These are phyloP conservation scores for Sarcocystis neurona DNA, from an alignment of 169 alveolate species.

Conservation along the genomic window DNA sequence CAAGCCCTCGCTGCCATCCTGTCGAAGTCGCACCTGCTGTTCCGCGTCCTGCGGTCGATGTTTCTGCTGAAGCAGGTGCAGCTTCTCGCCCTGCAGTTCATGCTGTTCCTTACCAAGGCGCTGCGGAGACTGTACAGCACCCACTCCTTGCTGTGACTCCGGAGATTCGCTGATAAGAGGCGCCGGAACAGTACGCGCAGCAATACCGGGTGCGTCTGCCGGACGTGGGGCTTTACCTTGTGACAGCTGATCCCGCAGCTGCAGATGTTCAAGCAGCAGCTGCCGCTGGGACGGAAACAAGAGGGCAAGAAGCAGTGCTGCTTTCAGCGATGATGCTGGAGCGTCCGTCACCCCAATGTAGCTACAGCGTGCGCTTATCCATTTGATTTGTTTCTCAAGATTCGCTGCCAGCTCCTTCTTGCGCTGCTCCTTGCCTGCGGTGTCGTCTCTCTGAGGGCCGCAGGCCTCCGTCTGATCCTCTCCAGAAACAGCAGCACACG, in stretches of 20 bases:
- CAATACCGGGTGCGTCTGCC: not conserved
- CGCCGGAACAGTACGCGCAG: not conserved
- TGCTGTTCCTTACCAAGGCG: not conserved
- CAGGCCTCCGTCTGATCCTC: too few species aligned
- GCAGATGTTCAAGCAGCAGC: not conserved
- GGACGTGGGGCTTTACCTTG: not conserved
- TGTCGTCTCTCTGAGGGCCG: too few species aligned
- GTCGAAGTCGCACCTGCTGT: not conserved
- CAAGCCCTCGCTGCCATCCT: not conserved
- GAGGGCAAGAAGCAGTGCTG: not conserved
- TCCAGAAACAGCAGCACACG: too few species aligned
- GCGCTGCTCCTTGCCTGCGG: too few species aligned
- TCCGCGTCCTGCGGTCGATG: not conserved
- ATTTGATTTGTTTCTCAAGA: too few species aligned
- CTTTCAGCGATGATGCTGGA: not conserved
- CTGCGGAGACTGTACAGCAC: not conserved
- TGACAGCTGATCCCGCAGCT: not conserved
- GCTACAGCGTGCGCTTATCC: too few species aligned
- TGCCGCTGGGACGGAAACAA: slow-evolving; percentile 2
- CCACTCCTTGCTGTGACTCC: not conserved
- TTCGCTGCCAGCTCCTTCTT: too few species aligned
- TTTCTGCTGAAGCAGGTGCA: not conserved
- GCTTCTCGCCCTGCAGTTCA: not conserved
- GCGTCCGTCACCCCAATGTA: too few species aligned
- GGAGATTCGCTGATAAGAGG: not conserved